phyloP scores from a whole-genome alignment of 331 rosid species.

The Dryas integrifolia region DNA sequence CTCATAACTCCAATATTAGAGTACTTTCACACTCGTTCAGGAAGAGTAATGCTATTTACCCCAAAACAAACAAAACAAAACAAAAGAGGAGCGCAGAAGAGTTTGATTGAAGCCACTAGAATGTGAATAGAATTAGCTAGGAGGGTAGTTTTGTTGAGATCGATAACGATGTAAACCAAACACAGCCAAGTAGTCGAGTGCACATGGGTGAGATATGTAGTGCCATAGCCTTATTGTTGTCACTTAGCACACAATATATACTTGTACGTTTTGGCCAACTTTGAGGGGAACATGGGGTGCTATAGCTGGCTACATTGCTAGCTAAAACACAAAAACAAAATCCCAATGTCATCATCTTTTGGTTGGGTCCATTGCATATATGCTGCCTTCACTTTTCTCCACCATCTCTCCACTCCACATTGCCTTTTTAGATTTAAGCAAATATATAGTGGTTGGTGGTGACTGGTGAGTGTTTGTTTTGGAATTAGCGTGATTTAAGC shows the following conservation, averaged over 20 bases:
- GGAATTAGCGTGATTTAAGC: neutral
- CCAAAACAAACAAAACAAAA: too few species aligned
- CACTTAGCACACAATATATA: conserved; percentile 7
- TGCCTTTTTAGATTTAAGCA: conserved; percentile 22
- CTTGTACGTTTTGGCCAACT: conserved; percentile 22
- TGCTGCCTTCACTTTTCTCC: neutral
- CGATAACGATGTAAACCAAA: too few species aligned
- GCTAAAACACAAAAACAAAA: conserved; percentile 65
- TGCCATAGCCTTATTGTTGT: conserved; percentile 13
- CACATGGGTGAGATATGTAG: conserved; percentile 30
- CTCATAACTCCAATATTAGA: too few species aligned
- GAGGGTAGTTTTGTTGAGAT: neutral
- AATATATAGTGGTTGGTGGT: conserved; percentile 26
- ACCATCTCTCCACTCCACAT: conserved; percentile 28
- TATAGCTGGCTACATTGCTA: conserved; percentile 29
- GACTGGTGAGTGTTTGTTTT: conserved; percentile 26
- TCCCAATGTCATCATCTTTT: conserved; percentile 39
- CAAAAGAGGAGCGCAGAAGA: too few species aligned
- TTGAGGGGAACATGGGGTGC: conserved; percentile 35
- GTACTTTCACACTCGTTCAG: too few species aligned
- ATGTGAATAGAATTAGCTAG: too few species aligned
- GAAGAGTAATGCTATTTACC: too few species aligned
- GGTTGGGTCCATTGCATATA: conserved; percentile 29
- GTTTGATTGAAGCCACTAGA: too few species aligned
- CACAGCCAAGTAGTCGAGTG: neutral